Evolutionary conservation across 768 basidiomycete genomes (phyloP), one percentile per base, ranked within the genome.

Genomic region (Tylopilus sp.): DNA sequence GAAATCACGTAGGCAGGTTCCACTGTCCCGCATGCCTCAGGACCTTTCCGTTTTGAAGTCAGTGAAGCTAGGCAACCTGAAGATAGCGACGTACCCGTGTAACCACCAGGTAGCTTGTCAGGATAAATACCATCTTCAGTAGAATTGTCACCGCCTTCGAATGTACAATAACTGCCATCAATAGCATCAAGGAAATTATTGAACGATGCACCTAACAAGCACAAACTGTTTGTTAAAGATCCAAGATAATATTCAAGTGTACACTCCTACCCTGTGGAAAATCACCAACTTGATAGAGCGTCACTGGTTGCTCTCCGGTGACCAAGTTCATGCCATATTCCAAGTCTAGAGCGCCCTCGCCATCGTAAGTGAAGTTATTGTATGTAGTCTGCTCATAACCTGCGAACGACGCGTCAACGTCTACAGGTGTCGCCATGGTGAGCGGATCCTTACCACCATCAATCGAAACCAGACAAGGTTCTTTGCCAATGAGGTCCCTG

Each of bases 1-100:
- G 75, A 77, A 49, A 78, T 70, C 29, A 79, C 76, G 17, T 71
- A 54, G 3, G 77, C 60, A 3, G 75, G 74, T 17, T 62, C 58
- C 9, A 71, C 61, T 17, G 67, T 71, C 7, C 77, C 78, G 53
- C 78, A 78, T 38, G 37, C 56, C 36, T 61, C 42, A 3, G 54
- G 29, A 28, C 66, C 66, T 69, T 47, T 34, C 11, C 1, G 11
- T 45, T 24, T 19, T 24, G 16, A 48, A n/a, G n/a, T n/a, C n/a
- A 45, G 24, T 38, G 6, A 9, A 19, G 6, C 4, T 16, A 24
- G 21, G 33, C 12, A 17, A 4, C 33, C 9, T 6, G 7, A 33
- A 21, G 9, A 45, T n/a, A n/a, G 16, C 4, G 19, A 34, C 24
- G 29, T 50, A 56, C 70, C 71, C 1, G 11, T 50, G 31, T 64